phyloP scores from a whole-genome alignment of 768 basidiomycete genomes.

The Ramaria sp. region DNA sequence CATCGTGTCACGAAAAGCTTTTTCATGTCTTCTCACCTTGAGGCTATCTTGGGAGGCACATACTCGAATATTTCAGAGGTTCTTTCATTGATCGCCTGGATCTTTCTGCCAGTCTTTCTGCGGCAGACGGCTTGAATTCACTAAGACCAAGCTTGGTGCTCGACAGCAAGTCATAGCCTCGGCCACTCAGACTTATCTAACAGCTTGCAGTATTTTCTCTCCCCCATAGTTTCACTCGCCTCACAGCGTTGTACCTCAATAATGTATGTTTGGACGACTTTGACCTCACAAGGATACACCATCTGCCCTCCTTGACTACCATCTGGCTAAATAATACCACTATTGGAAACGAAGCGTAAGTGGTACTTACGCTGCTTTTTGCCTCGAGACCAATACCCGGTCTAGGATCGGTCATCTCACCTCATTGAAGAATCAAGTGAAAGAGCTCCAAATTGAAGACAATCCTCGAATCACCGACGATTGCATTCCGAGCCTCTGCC shows the following conservation, averaged over 20 bases:
- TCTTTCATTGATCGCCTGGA: not conserved
- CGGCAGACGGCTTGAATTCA: not conserved
- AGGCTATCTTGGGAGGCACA: not conserved
- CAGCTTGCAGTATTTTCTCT: conserved; percentile 33
- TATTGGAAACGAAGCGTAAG: conserved; percentile 54
- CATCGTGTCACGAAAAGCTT: not conserved
- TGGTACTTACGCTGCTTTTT: not conserved
- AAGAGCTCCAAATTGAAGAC: conserved; percentile 36
- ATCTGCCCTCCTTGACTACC: conserved; percentile 36
- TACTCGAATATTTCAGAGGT: conserved; percentile 1
- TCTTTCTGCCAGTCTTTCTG: not conserved
- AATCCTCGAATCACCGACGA: conserved; percentile 49
- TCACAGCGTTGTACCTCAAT: conserved; percentile 40
- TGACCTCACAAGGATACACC: conserved; percentile 41
- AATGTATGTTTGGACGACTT: conserved; percentile 33
- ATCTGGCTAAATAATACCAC: conserved; percentile 41
- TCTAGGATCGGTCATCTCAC: conserved; percentile 47
- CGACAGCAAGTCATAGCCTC: not conserved
- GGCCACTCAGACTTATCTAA: not conserved
- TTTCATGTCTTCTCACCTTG: not conserved
- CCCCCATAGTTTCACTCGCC: conserved; percentile 38
- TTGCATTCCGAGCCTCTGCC: conserved; percentile 40
- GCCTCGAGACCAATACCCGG: not conserved
- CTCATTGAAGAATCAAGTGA: conserved; percentile 42
- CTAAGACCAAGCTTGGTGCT: not conserved